Conservation (phyloP, 768 basidiomycete genomes). For the Boletus reticulatus region DNA sequence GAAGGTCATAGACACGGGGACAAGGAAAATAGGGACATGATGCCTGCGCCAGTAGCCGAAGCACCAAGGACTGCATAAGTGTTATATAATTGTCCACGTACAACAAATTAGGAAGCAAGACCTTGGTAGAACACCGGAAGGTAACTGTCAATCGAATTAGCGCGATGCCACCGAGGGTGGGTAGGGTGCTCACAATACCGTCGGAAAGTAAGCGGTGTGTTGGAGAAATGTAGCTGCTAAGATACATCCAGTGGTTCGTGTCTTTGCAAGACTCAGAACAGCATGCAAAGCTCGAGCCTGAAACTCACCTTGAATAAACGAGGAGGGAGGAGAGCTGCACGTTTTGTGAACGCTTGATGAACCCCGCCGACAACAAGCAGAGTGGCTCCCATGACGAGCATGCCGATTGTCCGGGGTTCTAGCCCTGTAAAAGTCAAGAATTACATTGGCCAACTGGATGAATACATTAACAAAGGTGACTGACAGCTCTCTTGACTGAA, state of each 20-base stretch:
- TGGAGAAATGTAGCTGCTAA: slow-evolving; percentile 60
- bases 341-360: slow-evolving; percentile 58
- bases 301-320: slow-evolving; percentile 62
- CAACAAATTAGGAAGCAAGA: not conserved
- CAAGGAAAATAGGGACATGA: slow-evolving; percentile 53
- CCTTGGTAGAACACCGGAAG: slow-evolving; percentile 74
- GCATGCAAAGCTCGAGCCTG: not conserved
- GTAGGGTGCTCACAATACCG: slow-evolving; percentile 26
- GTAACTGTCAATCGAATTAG: slow-evolving; percentile 36
- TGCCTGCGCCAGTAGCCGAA: slow-evolving; percentile 66
- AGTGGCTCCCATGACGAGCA: slow-evolving; percentile 52
- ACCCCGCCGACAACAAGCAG: slow-evolving; percentile 48
- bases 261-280: slow-evolving; percentile 35
- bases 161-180: not conserved
- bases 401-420: slow-evolving; percentile 51
- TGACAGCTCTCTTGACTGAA: slow-evolving; percentile 62
- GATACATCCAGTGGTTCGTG: slow-evolving; percentile 63
- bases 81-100: not conserved
- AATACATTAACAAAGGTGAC: slow-evolving; percentile 21
- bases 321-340: slow-evolving; percentile 68
- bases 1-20: not conserved
- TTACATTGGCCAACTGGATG: not conserved
- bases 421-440: slow-evolving; percentile 43
- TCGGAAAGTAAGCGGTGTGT: slow-evolving; percentile 57
- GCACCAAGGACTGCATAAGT: slow-evolving; percentile 51